Conservation (phyloP, 805 yeast species). For the Ogataea neopini region DNA sequence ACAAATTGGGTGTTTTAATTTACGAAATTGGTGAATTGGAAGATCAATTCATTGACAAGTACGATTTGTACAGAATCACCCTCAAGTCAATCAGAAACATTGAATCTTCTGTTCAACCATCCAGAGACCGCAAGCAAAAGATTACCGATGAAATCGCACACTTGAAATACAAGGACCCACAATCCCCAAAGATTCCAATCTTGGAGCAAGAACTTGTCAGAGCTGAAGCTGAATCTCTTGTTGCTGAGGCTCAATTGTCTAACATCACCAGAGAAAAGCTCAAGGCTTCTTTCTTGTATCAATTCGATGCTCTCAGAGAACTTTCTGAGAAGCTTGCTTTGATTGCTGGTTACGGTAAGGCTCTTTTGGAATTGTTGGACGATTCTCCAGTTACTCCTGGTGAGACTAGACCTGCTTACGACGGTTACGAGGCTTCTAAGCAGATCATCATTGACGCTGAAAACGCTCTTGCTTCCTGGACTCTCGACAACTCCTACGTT, state of each 20-base stretch:
- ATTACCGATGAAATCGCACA: conserved; percentile 84
- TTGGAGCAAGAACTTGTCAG: conserved; percentile 88
- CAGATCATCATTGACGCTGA: conserved; percentile 86
- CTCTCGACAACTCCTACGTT: conserved; percentile 91
- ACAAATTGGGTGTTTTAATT: conserved; percentile 92
- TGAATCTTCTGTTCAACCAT: conserved; percentile 96
- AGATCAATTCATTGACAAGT: conserved; percentile 97
- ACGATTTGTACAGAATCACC: conserved; percentile 96
- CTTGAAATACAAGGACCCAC: conserved; percentile 82
- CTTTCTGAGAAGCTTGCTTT: conserved; percentile 83
- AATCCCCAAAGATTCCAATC: conserved; percentile 75
- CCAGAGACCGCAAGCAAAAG: conserved; percentile 82
- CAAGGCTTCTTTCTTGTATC: conserved; percentile 81
- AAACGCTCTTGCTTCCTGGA: conserved; percentile 87
- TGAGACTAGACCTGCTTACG: conserved; percentile 87
- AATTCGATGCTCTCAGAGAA: conserved; percentile 83
- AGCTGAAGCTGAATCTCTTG: conserved; percentile 89
- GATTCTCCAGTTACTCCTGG: conserved; percentile 89
- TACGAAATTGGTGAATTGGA: conserved; percentile 97
- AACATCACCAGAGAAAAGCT: conserved; percentile 86
- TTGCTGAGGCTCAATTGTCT: conserved; percentile 89
- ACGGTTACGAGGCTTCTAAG: conserved; percentile 85
- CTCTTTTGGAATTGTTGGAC: conserved; percentile 76
- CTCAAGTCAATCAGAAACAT: conserved; percentile 93
- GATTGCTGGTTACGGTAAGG: conserved; percentile 90